Conservation (phyloP, 192 early-diverging fungal genomes). For the Coemansia sp. region DNA sequence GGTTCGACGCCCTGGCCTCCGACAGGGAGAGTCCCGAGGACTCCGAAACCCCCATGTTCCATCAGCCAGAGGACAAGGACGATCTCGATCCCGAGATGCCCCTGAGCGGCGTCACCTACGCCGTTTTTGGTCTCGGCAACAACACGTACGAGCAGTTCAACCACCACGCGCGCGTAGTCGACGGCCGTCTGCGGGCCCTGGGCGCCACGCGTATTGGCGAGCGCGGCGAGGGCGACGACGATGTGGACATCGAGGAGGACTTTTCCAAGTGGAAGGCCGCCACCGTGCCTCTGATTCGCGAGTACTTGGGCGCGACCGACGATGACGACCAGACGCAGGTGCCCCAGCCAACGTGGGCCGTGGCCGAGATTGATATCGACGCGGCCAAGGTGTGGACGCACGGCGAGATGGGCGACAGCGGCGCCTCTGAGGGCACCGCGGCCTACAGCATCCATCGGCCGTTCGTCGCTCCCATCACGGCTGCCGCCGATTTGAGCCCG, state of each 20-base stretch:
- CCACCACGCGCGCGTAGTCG: slow-evolving; percentile 69
- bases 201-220: slow-evolving; percentile 75
- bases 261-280: slow-evolving; percentile 93
- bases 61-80: slow-evolving; percentile 67
- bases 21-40: slow-evolving; percentile 61
- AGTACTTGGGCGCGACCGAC: slow-evolving; percentile 58
- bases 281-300: slow-evolving; percentile 73
- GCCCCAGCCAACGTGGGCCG: slow-evolving; percentile 56
- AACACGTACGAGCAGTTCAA: slow-evolving; percentile 72
- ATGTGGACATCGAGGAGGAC: slow-evolving; percentile 93
- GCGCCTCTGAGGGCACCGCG: neutral
- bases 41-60: slow-evolving; percentile 56
- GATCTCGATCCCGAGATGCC: slow-evolving; percentile 77
- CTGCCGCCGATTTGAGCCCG: slow-evolving; percentile 67
- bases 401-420: slow-evolving; percentile 34
- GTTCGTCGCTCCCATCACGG: slow-evolving; percentile 64
- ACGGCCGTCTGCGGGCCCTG: slow-evolving; percentile 62
- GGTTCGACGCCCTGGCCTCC: slow-evolving; percentile 80
- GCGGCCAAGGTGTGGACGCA: slow-evolving; percentile 37
- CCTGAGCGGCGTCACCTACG: slow-evolving; percentile 52
- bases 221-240: slow-evolving; percentile 96
- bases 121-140: slow-evolving; percentile 55
- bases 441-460: slow-evolving; percentile 88
- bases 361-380: slow-evolving; percentile 51
- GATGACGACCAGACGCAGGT: slow-evolving; percentile 24